Conservation (phyloP, 345 rosid genomes). For the Fremontodendron californicum region DNA sequence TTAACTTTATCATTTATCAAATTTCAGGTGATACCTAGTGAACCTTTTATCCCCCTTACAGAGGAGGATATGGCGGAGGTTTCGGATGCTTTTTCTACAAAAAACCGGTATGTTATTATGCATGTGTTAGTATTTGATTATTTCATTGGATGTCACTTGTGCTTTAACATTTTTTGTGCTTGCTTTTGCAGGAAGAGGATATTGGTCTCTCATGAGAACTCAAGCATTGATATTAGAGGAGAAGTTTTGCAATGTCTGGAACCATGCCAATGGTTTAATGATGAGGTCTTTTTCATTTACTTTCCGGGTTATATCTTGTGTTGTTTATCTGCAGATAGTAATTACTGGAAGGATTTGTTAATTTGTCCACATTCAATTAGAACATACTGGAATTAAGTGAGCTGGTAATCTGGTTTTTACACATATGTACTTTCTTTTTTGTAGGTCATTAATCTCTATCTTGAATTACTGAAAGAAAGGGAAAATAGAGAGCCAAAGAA, state of each 20-base stretch:
- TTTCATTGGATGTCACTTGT: conserved; percentile 9
- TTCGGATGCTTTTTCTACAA: conserved; percentile 43
- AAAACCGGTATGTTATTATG: conserved; percentile 40
- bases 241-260: conserved; percentile 61
- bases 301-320: background rate
- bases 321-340: conserved; percentile 4
- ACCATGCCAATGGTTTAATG: conserved; percentile 87
- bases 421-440: conserved; percentile 21
- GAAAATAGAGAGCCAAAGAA: conserved; percentile 83
- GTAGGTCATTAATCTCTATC: conserved; percentile 85
- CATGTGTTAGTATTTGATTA: conserved; percentile 2
- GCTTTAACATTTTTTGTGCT: conserved; percentile 11
- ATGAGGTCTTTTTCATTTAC: conserved; percentile 57
- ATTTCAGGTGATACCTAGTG: conserved; percentile 52
- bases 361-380: background rate
- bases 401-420: conserved; percentile 15
- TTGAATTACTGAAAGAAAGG: conserved; percentile 88
- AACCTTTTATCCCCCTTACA: conserved; percentile 67
- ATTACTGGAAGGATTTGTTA: background rate
- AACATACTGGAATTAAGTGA: background rate
- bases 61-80: conserved; percentile 68
- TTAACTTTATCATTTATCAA: conserved; percentile 5
- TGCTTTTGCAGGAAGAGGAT: conserved; percentile 48
- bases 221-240: conserved; percentile 75
- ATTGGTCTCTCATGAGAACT: conserved; percentile 52